Conservation (phyloP, 208 protist species). For the Naegleria fowleri region DNA sequence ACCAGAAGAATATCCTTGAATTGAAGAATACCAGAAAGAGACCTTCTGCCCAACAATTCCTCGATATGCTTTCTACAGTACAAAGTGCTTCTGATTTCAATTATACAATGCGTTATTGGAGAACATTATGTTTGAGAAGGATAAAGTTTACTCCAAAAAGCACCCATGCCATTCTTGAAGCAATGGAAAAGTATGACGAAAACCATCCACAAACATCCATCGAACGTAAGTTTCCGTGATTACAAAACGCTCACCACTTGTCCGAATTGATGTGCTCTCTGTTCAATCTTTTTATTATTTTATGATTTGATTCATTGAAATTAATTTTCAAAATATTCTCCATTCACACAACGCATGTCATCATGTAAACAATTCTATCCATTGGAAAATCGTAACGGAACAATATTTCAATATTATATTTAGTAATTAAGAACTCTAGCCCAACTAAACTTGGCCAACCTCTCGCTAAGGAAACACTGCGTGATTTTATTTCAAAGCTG, state of each 20-base stretch:
- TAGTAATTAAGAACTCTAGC: neutral
- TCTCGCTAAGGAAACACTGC: neutral
- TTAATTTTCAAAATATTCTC: neutral
- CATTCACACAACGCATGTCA: too few species aligned
- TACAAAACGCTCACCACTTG: neutral
- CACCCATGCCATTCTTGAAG: neutral
- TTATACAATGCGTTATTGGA: constrained; percentile 9
- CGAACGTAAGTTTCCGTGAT: neutral
- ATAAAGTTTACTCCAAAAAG: neutral
- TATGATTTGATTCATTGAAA: too few species aligned
- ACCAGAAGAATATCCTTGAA: neutral
- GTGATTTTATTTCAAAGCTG: neutral
- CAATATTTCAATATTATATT: neutral
- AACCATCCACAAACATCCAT: neutral
- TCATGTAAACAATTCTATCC: too few species aligned
- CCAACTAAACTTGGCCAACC: neutral
- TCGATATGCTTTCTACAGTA: neutral
- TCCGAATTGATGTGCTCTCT: too few species aligned
- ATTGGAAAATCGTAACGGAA: too few species aligned
- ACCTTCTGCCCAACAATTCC: neutral
- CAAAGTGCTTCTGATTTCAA: neutral
- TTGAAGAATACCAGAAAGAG: neutral
- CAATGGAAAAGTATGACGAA: constrained; percentile 3
- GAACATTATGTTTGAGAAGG: neutral
- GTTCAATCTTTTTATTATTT: too few species aligned